Evolutionary conservation across 1,284 basidiomycete genomes (phyloP), one percentile per base, ranked within the genome.

Genomic region (Cutaneotrichosporon sp.): DNA sequence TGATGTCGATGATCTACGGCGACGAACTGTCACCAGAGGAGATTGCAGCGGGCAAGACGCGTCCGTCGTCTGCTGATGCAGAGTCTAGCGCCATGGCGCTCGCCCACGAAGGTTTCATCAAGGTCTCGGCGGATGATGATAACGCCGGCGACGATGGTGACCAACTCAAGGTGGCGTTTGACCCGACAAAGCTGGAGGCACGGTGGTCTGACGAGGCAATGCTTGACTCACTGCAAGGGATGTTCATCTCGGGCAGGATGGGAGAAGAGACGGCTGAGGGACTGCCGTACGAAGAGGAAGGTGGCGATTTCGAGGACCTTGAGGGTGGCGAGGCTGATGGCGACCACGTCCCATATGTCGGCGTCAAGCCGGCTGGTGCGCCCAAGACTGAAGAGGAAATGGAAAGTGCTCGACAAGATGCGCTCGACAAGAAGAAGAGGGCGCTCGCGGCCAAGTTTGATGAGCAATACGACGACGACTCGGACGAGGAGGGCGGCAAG

Each of bases 361-460:
- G 67, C 19, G 65, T 62, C 48, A 68, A 69, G 61, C 70, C 71
- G 11, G 46, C 60, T 20, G 46, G 46, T 9, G 46, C 46, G 5
- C 46, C 46, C 20, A 11, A 39, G 29, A 22, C 46, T 10, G 49
- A 52, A 25, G 53, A 57, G 42, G 65, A 67, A 42, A 49, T 64
- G 41, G 80, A 80, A 50, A 68, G 75, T 2, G 65, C 77, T 1
- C 76, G 79, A 27, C 82, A 81, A 6, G 79, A 80, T 2, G 76
- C 81, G 1, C 82, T 97, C 26, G 83, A 86, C 5, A 81, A 82
- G 37, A 97, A 96, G 77, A 97, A 97, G 76, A 90, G 87, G 63
- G 84, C 82, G 1, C 80, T 97, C 53, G 97, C 97, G 74, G 84
- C 86, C 61, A 94, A 94, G 71, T 97, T 97, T 70, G 90, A 98